These are phyloP conservation scores for Calocera viscosa DNA, from an alignment of 768 basidiomycete species.

Conservation along the genomic window DNA sequence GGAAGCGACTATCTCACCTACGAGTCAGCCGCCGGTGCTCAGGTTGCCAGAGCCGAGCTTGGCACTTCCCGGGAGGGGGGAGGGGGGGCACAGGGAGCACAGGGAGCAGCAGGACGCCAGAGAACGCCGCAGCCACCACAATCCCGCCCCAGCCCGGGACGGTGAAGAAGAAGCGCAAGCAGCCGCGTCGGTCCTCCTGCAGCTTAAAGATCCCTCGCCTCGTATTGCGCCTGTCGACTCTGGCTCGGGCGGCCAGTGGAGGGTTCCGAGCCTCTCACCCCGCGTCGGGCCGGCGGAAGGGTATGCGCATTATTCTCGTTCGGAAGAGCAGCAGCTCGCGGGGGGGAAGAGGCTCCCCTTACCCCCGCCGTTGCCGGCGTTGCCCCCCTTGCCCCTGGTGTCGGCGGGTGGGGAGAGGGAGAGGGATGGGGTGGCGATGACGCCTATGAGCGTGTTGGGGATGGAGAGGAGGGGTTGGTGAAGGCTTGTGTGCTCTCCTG, in stretches of 20 bases:
- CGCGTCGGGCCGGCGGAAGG: background rate
- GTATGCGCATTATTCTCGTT: background rate
- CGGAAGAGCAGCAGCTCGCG: background rate
- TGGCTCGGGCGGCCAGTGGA: background rate
- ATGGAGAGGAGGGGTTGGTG: background rate
- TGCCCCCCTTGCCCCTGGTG: background rate
- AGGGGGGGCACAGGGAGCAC: too few relatives aligned
- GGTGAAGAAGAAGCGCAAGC: background rate
- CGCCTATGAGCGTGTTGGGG: constrained; percentile 3
- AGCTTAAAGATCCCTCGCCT: background rate
- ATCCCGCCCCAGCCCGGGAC: background rate
- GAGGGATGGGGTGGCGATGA: background rate
- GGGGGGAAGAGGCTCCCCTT: too few relatives aligned
- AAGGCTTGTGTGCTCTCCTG: background rate
- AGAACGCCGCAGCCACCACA: background rate
- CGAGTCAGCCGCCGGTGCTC: constrained; percentile 6
- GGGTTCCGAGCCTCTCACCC: background rate
- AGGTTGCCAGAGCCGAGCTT: background rate
- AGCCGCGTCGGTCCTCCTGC: background rate
- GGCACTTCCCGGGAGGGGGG: too few relatives aligned
- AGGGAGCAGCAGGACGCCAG: background rate
- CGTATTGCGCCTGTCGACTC: background rate
- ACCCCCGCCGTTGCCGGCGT: background rate
- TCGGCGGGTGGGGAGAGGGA: background rate
- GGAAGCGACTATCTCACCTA: background rate